Evolutionary conservation across 495 filamentous ascomycete genomes (phyloP), one percentile per base, ranked within the genome.

Genomic region (Astrothelium macrocarpum): DNA sequence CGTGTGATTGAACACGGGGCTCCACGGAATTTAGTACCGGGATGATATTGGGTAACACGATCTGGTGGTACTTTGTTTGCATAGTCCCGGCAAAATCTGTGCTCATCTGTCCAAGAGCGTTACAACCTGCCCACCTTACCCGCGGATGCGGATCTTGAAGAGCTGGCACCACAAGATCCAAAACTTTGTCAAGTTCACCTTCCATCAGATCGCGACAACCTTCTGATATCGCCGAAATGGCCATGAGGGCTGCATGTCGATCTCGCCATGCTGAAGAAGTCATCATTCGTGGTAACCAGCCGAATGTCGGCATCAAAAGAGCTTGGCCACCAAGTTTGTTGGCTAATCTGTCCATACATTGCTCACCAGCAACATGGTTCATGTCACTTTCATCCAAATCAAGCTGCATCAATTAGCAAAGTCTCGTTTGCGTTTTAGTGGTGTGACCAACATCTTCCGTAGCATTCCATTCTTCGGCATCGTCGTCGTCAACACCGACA

Each of bases 21-120:
- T 97, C 93, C 2, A 89, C 81, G 1, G 91, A 92, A 68, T 91
- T 82, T 16, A 99, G 82, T 0, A 97, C 95, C 3, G 92, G 92
- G 62, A 97, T 91, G 56, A 99, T 95, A 66, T 90, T 90, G 61
- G 84, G 87, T 56, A 99, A 79, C 1, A 97, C 90, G 43, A 85
- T 78, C 53, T 86, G 81, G 70, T 95, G 92, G 75, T 93, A 95
- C 69, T 96, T 93, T 68, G 92, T 87, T 74, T 99, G 95, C 95
- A 99, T 97, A 14, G 89, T 96, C 1, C 91, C 93, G 32, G 95
- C 94, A 73, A 99, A 99, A 74, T 99, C 95, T 11, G 95, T 99
- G 75, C 95, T 97, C 95, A 99, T 99, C 74, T 99, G 95, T 16
- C 95, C 95, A 28, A 99, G 79, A n/a, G 95, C 95, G 72, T 99